phyloP scores from a whole-genome alignment of 75 land plant species.

The Selaginella tamariscina region DNA sequence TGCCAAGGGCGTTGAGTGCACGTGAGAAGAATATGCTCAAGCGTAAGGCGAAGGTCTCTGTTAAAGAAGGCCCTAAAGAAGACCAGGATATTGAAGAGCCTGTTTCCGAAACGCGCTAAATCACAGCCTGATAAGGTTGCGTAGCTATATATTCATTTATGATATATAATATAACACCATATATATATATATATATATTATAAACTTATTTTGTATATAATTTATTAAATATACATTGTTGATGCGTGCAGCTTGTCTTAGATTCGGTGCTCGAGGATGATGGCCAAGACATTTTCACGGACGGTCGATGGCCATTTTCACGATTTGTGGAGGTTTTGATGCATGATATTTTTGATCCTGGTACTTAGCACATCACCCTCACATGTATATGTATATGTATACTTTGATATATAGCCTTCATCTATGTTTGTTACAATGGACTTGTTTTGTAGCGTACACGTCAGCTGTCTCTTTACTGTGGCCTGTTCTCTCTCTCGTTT shows the following conservation, averaged over 20 bases:
- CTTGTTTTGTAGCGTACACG: too few relatives aligned
- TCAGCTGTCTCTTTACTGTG: too few relatives aligned
- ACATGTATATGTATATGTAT: too few relatives aligned
- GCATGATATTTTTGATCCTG: constrained; percentile 91
- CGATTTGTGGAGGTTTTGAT: constrained; percentile 78
- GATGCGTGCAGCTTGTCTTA: constrained; percentile 32
- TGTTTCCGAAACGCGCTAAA: constrained; percentile 30
- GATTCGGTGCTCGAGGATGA: constrained; percentile 58
- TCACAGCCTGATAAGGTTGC: constrained; percentile 46
- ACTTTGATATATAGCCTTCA: too few relatives aligned
- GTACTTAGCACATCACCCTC: too few relatives aligned
- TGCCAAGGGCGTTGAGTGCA: constrained; percentile 67
- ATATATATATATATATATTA: neutral
- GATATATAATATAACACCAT: too few relatives aligned
- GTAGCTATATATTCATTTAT: too few relatives aligned
- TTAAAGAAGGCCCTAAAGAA: constrained; percentile 61
- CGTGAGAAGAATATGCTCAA: constrained; percentile 75
- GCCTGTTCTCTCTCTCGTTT: too few relatives aligned
- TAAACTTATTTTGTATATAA: neutral
- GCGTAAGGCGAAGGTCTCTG: constrained; percentile 77
- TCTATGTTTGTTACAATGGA: too few relatives aligned
- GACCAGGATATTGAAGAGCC: constrained; percentile 55
- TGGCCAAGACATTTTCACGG: constrained; percentile 36
- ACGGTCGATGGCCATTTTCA: constrained; percentile 82
- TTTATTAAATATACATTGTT: neutral